Conservation (phyloP, 139 green algal species). For the Desmodesmus armatus region DNA sequence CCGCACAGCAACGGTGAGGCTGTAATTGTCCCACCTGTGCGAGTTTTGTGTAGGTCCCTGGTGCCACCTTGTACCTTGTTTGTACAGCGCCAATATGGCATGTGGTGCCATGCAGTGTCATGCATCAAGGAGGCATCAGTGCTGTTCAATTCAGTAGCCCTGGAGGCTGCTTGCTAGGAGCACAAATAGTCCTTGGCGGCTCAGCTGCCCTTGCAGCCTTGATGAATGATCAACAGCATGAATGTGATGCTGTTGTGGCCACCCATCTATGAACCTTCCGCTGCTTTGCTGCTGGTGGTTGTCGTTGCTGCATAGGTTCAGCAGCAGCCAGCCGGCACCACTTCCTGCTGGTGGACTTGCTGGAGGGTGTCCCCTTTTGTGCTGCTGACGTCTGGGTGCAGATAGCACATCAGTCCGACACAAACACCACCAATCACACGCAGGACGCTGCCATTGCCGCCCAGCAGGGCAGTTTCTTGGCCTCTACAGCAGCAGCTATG, state of each 20-base stretch:
- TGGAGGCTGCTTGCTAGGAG: background rate
- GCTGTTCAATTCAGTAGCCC: background rate
- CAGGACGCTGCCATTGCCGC: background rate
- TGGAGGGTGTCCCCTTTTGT: conserved; percentile 31
- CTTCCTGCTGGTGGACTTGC: conserved; percentile 61
- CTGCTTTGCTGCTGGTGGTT: background rate
- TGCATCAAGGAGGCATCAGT: background rate
- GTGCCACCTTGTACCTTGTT: background rate
- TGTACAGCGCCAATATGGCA: background rate
- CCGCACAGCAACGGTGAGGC: background rate
- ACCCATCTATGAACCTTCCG: too few relatives aligned
- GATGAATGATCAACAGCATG: background rate
- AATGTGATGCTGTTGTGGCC: too few relatives aligned
- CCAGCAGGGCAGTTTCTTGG: too few relatives aligned
- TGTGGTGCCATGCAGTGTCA: background rate
- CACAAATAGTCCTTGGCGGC: background rate
- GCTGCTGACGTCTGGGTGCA: conserved; percentile 60
- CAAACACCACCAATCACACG: background rate
- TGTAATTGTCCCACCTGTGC: background rate
- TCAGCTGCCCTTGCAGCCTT: background rate
- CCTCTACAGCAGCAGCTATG: background rate
- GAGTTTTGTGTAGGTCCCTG: background rate
- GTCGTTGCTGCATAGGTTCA: background rate
- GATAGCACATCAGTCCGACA: background rate
- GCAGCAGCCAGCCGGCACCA: conserved; percentile 45